Conservation (phyloP, 305 asterid species). For the Solanum hybrid region DNA sequence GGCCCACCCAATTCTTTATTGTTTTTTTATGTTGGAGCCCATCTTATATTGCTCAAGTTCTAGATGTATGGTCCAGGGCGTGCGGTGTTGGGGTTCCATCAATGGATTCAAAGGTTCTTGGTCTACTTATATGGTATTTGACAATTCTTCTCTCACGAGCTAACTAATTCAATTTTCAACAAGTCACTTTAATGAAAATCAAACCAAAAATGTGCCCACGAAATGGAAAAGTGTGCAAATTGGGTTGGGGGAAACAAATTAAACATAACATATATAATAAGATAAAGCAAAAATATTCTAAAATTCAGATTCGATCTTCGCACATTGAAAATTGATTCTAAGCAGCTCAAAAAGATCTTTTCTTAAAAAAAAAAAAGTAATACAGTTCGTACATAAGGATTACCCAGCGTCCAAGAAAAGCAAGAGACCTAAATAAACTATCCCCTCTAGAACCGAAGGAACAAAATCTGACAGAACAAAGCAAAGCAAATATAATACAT, state of each 20-base stretch:
- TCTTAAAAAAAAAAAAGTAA: not conserved
- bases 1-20: accelerated
- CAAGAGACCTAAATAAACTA: not conserved
- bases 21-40: not conserved
- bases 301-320: not conserved
- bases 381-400: not conserved
- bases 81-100: accelerated
- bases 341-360: not conserved
- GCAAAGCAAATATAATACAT: not conserved
- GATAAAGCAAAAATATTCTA: not conserved
- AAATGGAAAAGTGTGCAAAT: not conserved
- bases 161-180: not conserved
- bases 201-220: not conserved
- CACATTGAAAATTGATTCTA: not conserved
- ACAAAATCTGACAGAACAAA: not conserved
- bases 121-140: not conserved
- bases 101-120: too few species aligned
- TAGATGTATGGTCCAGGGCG: too few species aligned
- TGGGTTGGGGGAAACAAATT: not conserved
- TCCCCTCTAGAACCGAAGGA: not conserved
- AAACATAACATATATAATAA: not conserved
- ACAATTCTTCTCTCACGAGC: not conserved
- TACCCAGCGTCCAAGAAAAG: not conserved
- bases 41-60: not conserved
- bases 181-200: not conserved